These are phyloP conservation scores for Coemansia sp. DNA, from an alignment of 192 early-diverging fungal species.

Conservation along the genomic window DNA sequence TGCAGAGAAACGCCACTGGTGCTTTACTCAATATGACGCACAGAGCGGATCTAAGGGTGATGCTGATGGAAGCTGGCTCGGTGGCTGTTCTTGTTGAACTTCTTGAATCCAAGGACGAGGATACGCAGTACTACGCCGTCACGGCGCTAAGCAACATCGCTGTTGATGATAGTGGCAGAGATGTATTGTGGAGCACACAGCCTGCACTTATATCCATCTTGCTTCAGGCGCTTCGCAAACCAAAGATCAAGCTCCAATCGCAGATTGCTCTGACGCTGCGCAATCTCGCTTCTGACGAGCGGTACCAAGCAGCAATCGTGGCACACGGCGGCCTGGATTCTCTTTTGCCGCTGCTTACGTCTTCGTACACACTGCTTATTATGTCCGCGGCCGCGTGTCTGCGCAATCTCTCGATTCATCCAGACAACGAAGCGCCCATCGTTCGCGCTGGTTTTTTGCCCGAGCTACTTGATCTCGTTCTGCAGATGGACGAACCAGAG, in stretches of 20 bases:
- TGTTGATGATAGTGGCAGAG: constrained; percentile 66
- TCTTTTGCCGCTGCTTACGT: constrained; percentile 66
- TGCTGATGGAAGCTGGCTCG: constrained; percentile 73
- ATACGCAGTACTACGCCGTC: constrained; percentile 83
- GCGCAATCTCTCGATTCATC: constrained; percentile 85
- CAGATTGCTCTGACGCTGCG: constrained; percentile 80
- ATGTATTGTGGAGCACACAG: constrained; percentile 63
- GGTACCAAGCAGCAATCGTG: constrained; percentile 78
- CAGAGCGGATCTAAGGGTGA: constrained; percentile 69
- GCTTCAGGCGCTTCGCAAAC: constrained; percentile 65
- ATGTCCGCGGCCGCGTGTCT: constrained; percentile 80
- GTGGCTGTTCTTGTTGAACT: constrained; percentile 73
- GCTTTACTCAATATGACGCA: constrained; percentile 92
- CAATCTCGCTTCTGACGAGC: constrained; percentile 73
- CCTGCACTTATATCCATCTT: constrained; percentile 56
- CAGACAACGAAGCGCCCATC: constrained; percentile 78
- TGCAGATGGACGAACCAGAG: constrained; percentile 24
- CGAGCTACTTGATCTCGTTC: constrained; percentile 21
- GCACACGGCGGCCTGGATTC: constrained; percentile 65
- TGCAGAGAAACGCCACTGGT: constrained; percentile 86
- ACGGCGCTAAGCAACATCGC: constrained; percentile 85
- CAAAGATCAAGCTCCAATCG: constrained; percentile 71
- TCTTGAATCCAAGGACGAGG: constrained; percentile 69
- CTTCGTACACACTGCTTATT: constrained; percentile 61
- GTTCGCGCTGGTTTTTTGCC: constrained; percentile 75